Base-by-base conservation (phyloP, 768 basidiomycete species). In the Boletus rubroflammeus region DNA sequence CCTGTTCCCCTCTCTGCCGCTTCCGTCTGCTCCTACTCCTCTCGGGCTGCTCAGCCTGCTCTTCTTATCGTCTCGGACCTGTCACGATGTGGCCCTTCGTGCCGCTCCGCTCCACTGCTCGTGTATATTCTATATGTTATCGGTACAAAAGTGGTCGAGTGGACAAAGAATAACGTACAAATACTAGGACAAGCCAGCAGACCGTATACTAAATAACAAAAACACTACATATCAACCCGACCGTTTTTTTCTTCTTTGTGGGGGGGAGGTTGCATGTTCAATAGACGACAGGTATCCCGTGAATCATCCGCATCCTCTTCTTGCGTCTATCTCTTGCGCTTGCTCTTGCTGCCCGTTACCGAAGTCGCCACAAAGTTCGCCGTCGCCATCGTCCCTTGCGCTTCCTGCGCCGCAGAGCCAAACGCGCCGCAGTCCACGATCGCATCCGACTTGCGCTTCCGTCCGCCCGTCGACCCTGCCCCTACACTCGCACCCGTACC, bases 371-470 rank as follows among this genome's bases (percentile, higher is more conserved):
- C 21, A 36, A 53, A 11, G 2, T 44, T 6, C 32, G 44, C 6
- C 8, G 43, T 19, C 2, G 51, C 19, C 36, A 28, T 25, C 14
- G 32, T 10, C 4, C 26, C 45, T 23, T 36, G 53, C 0, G 15
- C 39, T 19, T 45, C 58, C 29, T 29, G 52, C 21, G 32, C 11
- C 31, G 5, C 43, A 45, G 38, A 47, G 17, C 23, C 2, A 35
- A 47, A n/a, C 3, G 40, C 46, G 15, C 29, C 32, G 4, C n/a
- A 52, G n/a, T 72, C 69, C 45, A 45, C 6, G 23, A 62, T 52
- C 54, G 55, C 57, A 3, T 73, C 72, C 50, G 75, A 78, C 63
- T 78, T 78, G 47, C 77, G 68, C 57, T 77, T 77, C 56, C 70
- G 63, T 25, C 66, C 68, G n/a, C n/a, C n/a, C 14, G 45, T 46